Conservation (phyloP, 805 yeast species). For the Metschnikowia kofuensis region DNA sequence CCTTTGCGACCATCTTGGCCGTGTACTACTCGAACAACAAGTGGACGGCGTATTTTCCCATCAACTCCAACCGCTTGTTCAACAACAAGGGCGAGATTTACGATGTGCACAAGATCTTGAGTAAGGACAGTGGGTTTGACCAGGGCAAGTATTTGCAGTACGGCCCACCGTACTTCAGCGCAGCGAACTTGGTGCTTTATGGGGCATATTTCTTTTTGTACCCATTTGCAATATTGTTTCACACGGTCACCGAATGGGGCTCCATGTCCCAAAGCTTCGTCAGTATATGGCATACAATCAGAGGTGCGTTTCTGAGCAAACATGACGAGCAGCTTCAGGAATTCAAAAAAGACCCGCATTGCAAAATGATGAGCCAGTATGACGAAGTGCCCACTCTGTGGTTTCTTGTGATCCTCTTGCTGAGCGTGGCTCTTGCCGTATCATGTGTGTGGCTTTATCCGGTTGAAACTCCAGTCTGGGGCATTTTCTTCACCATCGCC, state of each 20-base stretch:
- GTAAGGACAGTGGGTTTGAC: conserved; percentile 45
- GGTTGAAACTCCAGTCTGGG: conserved; percentile 62
- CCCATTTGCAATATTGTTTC: conserved; percentile 53
- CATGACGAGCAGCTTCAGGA: conserved; percentile 9
- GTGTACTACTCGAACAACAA: conserved; percentile 47
- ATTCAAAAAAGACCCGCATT: conserved; percentile 48
- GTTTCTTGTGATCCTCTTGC: conserved; percentile 48
- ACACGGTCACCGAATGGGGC: conserved; percentile 44
- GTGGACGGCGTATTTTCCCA: conserved; percentile 51
- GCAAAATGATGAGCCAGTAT: conserved; percentile 55
- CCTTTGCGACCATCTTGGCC: conserved; percentile 28
- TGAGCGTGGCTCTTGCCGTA: conserved; percentile 44
- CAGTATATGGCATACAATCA: conserved; percentile 30
- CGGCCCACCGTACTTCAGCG: conserved; percentile 66
- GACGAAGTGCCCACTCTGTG: conserved; percentile 76
- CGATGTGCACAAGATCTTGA: conserved; percentile 45
- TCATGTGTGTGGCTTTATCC: conserved; percentile 45
- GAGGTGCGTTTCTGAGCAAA: conserved; percentile 22
- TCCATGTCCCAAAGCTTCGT: conserved; percentile 39
- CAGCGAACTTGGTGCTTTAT: conserved; percentile 57
- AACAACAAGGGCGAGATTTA: conserved; percentile 50
- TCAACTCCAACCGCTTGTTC: conserved; percentile 50
- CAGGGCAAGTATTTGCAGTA: conserved; percentile 45
- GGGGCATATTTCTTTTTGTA: conserved; percentile 56
- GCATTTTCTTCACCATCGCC: conserved; percentile 54